phyloP scores from a whole-genome alignment of 805 yeast genomes.

The Kodamaea laetipori region DNA sequence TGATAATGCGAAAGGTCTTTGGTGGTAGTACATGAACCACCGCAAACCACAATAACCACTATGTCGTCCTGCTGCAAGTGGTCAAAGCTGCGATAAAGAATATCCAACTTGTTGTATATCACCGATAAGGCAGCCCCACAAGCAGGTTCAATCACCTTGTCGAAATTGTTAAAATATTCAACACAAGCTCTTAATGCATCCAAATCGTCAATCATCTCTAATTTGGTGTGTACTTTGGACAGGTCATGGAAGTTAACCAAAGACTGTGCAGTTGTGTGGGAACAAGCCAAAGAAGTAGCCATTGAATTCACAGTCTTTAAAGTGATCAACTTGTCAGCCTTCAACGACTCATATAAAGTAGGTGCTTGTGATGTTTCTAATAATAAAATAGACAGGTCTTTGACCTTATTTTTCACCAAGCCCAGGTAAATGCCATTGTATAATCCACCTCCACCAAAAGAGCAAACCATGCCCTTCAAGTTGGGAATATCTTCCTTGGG shows the following conservation, averaged over 20 bases:
- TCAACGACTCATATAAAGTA: slow-evolving; percentile 54
- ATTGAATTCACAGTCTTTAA: slow-evolving; percentile 51
- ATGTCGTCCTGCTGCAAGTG: slow-evolving; percentile 41
- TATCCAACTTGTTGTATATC: slow-evolving; percentile 40
- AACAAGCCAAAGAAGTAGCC: slow-evolving; percentile 67
- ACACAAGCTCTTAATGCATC: slow-evolving; percentile 59
- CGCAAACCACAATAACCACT: slow-evolving; percentile 61
- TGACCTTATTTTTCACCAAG: slow-evolving; percentile 33
- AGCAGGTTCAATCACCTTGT: slow-evolving; percentile 65
- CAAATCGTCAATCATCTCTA: slow-evolving; percentile 45
- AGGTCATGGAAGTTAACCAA: slow-evolving; percentile 37
- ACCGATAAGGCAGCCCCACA: slow-evolving; percentile 70
- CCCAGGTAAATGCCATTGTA: slow-evolving; percentile 55
- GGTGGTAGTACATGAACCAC: slow-evolving; percentile 32
- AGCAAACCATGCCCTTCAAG: slow-evolving; percentile 51
- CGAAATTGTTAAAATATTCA: slow-evolving; percentile 51
- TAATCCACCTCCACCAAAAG: slow-evolving; percentile 61
- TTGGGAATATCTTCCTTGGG: slow-evolving; percentile 19
- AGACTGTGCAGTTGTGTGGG: slow-evolving; percentile 53
- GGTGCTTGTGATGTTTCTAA: slow-evolving; percentile 68
- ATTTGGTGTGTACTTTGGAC: slow-evolving; percentile 19
- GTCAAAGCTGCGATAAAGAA: slow-evolving; percentile 27
- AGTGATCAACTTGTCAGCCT: slow-evolving; percentile 45
- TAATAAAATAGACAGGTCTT: slow-evolving; percentile 35
- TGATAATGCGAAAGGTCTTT: slow-evolving; percentile 18